Evolutionary conservation across 2,329 filamentous ascomycete genomes (phyloP).

Genomic region (Penicillium paneum): DNA sequence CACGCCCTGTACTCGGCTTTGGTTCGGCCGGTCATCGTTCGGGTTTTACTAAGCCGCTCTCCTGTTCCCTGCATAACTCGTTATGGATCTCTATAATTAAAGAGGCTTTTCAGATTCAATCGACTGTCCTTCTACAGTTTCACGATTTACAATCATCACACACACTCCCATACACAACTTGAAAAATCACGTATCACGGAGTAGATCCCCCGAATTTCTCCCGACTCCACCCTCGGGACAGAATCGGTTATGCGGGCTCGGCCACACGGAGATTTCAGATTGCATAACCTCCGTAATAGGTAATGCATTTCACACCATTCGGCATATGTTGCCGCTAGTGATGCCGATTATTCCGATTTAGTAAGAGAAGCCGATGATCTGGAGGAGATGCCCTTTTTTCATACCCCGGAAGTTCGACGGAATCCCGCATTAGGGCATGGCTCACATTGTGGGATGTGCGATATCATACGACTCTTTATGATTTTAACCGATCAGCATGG

Average conservation of each 20-base stretch:
- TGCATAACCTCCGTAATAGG: not conserved
- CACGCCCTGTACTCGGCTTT: too few relatives aligned
- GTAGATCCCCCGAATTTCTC: slow-evolving; percentile 1
- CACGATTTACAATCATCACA: too few relatives aligned
- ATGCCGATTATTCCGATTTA: not conserved
- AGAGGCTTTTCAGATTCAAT: too few relatives aligned
- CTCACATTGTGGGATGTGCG: not conserved
- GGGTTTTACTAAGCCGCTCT: too few relatives aligned
- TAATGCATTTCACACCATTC: slow-evolving; percentile 1
- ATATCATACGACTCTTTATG: not conserved
- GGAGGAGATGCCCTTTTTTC: not conserved
- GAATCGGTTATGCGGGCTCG: slow-evolving; percentile 35
- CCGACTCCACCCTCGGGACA: slow-evolving; percentile 27
- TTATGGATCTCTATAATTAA: too few relatives aligned
- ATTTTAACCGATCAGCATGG: too few relatives aligned
- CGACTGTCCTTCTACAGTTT: too few relatives aligned
- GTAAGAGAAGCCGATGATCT: not conserved
- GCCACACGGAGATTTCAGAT: slow-evolving; percentile 32
- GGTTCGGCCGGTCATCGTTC: too few relatives aligned
- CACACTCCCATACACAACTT: not conserved
- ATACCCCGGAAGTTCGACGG: not conserved
- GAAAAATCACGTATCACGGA: too few relatives aligned
- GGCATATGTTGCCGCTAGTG: not conserved
- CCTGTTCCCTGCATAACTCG: too few relatives aligned
- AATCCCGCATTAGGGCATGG: not conserved